These are phyloP conservation scores for Knufia petricola DNA, from an alignment of 2,329 filamentous ascomycete species.

Conservation along the genomic window DNA sequence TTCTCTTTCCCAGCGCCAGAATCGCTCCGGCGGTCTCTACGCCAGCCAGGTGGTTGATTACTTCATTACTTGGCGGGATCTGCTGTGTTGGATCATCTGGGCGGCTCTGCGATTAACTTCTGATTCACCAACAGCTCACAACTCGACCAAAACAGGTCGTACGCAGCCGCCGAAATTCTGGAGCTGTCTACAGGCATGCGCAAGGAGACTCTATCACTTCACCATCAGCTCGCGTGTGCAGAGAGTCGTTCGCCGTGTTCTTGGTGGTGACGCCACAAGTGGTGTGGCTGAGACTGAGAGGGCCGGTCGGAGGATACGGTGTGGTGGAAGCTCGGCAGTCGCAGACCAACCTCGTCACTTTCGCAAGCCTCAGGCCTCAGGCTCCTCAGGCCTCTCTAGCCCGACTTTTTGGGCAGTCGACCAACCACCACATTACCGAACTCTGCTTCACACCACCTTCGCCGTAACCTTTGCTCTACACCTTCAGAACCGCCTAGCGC, in stretches of 20 bases:
- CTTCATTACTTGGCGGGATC: too few relatives aligned
- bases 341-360: conserved; percentile 6
- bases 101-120: too few relatives aligned
- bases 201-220: too few relatives aligned
- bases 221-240: too few relatives aligned
- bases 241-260: too few relatives aligned
- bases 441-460: not conserved
- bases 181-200: too few relatives aligned
- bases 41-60: too few relatives aligned
- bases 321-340: not conserved
- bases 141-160: too few relatives aligned
- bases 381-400: not conserved
- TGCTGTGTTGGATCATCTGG: too few relatives aligned
- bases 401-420: not conserved
- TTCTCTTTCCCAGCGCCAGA: not conserved
- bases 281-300: not conserved
- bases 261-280: too few relatives aligned
- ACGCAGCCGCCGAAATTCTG: too few relatives aligned
- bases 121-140: too few relatives aligned
- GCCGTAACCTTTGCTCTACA: not conserved
- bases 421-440: not conserved
- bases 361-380: not conserved
- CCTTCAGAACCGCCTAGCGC: not conserved
- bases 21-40: not conserved
- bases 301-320: not conserved